These are phyloP conservation scores for Cryoendolithus antarcticus DNA, from an alignment of 2,329 filamentous ascomycete species.

Conservation along the genomic window DNA sequence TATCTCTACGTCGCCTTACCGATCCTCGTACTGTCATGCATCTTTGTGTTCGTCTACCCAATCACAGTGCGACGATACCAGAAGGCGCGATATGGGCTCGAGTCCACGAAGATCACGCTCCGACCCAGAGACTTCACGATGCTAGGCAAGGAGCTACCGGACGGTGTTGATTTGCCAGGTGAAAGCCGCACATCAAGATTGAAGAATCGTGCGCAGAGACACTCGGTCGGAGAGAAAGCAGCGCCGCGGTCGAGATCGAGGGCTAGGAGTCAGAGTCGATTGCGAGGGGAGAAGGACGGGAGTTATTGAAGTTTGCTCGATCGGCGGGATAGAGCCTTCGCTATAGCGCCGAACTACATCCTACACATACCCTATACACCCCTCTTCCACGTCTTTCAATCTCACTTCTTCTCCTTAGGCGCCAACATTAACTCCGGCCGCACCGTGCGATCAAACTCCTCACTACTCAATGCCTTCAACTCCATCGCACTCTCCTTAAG, in stretches of 20 bases:
- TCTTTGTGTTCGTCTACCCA: slow-evolving; percentile 20
- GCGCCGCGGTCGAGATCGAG: background rate
- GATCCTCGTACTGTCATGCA: slow-evolving; percentile 17
- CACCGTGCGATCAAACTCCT: slow-evolving; percentile 83
- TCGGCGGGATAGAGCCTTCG: no score
- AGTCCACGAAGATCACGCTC: slow-evolving; percentile 14
- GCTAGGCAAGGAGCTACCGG: slow-evolving; percentile 23
- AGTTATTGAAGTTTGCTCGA: no score
- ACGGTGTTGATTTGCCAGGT: slow-evolving; percentile 14
- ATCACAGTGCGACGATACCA: slow-evolving; percentile 16
- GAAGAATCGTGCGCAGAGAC: slow-evolving; percentile 4
- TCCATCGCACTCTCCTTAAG: slow-evolving; percentile 91
- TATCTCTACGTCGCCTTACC: slow-evolving; percentile 24
- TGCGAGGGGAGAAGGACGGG: background rate
- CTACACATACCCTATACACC: no score
- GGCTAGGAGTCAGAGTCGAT: slow-evolving; percentile 1
- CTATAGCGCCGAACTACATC: no score
- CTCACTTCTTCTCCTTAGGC: slow-evolving; percentile 54
- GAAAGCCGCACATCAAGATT: slow-evolving; percentile 1
- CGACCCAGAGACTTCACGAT: slow-evolving; percentile 21
- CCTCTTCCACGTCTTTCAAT: no score
- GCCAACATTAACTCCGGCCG: slow-evolving; percentile 91
- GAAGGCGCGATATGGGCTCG: slow-evolving; percentile 15
- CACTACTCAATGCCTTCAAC: slow-evolving; percentile 73
- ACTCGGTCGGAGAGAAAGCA: slow-evolving; percentile 4